Percentiles rank a stretch among this genome's conserved stretches.
Conservation (phyloP, 805 yeast genomes). For the Yueomyces sinensis region DNA sequence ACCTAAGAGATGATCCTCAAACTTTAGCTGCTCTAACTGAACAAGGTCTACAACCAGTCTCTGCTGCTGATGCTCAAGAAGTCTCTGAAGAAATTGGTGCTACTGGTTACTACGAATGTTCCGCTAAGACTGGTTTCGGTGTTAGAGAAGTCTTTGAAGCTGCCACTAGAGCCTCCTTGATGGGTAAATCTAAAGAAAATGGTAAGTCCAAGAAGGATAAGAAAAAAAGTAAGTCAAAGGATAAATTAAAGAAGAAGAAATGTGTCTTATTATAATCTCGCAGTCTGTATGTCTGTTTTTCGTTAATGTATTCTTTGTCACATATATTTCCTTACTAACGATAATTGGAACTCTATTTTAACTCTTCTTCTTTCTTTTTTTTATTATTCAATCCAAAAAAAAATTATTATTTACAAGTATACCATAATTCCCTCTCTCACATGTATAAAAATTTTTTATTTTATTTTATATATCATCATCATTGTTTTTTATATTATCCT, state of each 20-base stretch:
- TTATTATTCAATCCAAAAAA: too few relatives aligned
- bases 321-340: too few relatives aligned
- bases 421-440: too few relatives aligned
- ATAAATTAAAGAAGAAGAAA: constrained; percentile 48
- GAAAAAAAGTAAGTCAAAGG: constrained; percentile 8
- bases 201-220: constrained; percentile 15
- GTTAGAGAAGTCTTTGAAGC: constrained; percentile 87
- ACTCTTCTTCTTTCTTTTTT: too few relatives aligned
- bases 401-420: too few relatives aligned
- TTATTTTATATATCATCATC: too few relatives aligned
- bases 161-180: constrained; percentile 83
- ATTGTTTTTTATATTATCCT: too few relatives aligned
- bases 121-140: constrained; percentile 83
- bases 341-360: too few relatives aligned
- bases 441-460: too few relatives aligned
- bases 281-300: too few relatives aligned
- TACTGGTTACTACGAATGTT: constrained; percentile 75
- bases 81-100: constrained; percentile 89
- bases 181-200: constrained; percentile 32
- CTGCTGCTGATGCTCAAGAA: constrained; percentile 69
- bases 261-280: constrained; percentile 56
- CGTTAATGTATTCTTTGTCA: too few relatives aligned
- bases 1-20: constrained; percentile 70
- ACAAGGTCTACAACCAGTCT: constrained; percentile 68
- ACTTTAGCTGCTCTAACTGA: constrained; percentile 64